A percentile compares a stretch with the other conserved stretches of the same genome.
phyloP scores from a whole-genome alignment of 2,329 filamentous ascomycete species.

The Thelonectria olida region DNA sequence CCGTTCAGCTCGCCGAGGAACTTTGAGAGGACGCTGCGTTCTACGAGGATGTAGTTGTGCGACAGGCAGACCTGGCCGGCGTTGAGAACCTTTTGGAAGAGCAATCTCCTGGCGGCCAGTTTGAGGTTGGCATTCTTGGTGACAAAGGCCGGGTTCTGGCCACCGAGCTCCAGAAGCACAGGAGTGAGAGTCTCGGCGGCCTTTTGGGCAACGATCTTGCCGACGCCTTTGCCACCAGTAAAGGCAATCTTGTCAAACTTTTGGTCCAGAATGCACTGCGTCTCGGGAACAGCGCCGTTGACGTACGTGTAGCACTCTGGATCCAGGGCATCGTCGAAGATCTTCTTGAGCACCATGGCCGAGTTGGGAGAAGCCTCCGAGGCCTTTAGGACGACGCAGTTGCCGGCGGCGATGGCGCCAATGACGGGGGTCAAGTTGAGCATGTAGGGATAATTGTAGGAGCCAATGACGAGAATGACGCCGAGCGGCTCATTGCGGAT shows the following conservation, averaged over 20 bases:
- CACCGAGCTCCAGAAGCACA: slow-evolving; percentile 88
- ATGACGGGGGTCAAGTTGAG: slow-evolving; percentile 81
- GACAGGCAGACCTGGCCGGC: slow-evolving; percentile 92
- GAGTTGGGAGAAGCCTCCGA: slow-evolving; percentile 82
- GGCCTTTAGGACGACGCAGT: slow-evolving; percentile 90
- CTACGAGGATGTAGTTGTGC: slow-evolving; percentile 91
- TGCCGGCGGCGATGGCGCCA: slow-evolving; percentile 92
- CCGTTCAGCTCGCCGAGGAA: slow-evolving; percentile 81
- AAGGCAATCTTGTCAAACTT: slow-evolving; percentile 99
- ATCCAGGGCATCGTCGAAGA: slow-evolving; percentile 81
- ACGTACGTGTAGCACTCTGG: slow-evolving; percentile 78
- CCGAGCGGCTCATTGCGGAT: slow-evolving; percentile 91
- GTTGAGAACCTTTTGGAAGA: slow-evolving; percentile 90
- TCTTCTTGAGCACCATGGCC: slow-evolving; percentile 81
- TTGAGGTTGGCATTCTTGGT: slow-evolving; percentile 83
- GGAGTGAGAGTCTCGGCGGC: slow-evolving; percentile 90
- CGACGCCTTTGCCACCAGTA: slow-evolving; percentile 82
- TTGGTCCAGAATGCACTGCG: slow-evolving; percentile 81
- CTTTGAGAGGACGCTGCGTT: slow-evolving; percentile 74
- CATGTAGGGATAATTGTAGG: slow-evolving; percentile 94
- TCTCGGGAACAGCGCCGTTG: slow-evolving; percentile 84
- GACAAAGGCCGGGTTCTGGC: slow-evolving; percentile 90
- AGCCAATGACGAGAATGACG: slow-evolving; percentile 83
- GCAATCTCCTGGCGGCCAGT: slow-evolving; percentile 82
- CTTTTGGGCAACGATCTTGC: slow-evolving; percentile 88